Base-by-base conservation (phyloP, 192 early-diverging fungal species). In the Helicostylum pulchrum region DNA sequence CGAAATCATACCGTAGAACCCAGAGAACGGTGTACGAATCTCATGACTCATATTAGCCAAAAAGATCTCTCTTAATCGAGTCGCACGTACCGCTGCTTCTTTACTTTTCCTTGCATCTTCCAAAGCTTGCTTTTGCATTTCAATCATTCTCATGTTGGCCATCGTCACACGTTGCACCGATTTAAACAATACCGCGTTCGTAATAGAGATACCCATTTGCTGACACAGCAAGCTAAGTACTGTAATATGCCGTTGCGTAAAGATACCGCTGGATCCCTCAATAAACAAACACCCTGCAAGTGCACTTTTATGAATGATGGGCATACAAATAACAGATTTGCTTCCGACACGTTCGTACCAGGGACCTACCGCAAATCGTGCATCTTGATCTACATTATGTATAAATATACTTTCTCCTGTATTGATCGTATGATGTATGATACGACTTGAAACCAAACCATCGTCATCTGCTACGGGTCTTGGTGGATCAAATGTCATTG, bases 201-300 rank as follows among this genome's bases (percentile, higher is more conserved):
- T 78, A 23, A 81, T 76, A 8, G 79, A 81, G 47, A 81, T 81
- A 12, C 79, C 79, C 61, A 81, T 61, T 47, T 81, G 79, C 32
- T 81, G 79, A 34, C 77, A 77, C 36, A 81, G 31, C 7, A 81
- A 48, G 19, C 74, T 81, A 71, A 81, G 66, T 11, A 81, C 79
- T 42, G 73, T 62, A 55, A 81, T 58, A 44, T 77, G 77, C 0
- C 77, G 58, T 14, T 78, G 77, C 0, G 79, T 77, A 17, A 81
- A 81, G 10, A 67, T 67, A 50, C 71, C 71, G 17, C 45, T 51
- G 0, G 71, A 67, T 4, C 77, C 72, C 66, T 81, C 79, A 58
- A 81, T 68, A 46, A 78, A 77, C 20, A 81, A 50, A 7, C 77
- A 75, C 1, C 79, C 79, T 2, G 69, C 79, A 1, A 81, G 36